Percentiles rank a stretch among this genome's conserved stretches.
Evolutionary conservation across 2,329 filamentous ascomycete genomes (phyloP).

Genomic region (Neonectria hederae): DNA sequence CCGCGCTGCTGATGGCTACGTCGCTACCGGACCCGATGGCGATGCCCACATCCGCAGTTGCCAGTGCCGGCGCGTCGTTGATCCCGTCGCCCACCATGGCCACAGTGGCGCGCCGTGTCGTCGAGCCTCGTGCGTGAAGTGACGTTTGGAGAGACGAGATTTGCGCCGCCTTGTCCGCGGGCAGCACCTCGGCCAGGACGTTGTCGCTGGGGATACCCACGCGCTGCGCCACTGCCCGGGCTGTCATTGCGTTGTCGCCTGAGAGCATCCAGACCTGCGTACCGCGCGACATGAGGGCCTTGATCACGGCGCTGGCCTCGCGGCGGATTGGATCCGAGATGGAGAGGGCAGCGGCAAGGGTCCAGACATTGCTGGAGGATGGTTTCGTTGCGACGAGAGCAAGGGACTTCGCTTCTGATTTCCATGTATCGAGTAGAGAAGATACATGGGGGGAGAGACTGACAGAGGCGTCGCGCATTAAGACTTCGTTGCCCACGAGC

Average conservation of each 20-base stretch:
- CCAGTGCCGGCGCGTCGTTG: constrained; percentile 86
- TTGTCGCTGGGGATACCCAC: constrained; percentile 78
- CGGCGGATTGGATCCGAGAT: constrained; percentile 83
- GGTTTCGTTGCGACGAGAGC: constrained; percentile 63
- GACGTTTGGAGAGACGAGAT: constrained; percentile 70
- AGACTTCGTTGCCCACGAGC: constrained; percentile 76
- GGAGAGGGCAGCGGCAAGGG: constrained; percentile 73
- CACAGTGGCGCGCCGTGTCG: constrained; percentile 61
- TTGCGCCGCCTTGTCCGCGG: constrained; percentile 81
- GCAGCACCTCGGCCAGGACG: constrained; percentile 87
- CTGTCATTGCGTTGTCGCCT: constrained; percentile 89
- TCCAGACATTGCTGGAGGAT: constrained; percentile 48
- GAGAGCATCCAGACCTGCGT: constrained; percentile 92
- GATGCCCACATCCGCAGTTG: constrained; percentile 83
- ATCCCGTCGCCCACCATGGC: constrained; percentile 92
- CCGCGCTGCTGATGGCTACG: constrained; percentile 82
- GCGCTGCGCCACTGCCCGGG: constrained; percentile 77
- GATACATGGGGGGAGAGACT: constrained; percentile 48
- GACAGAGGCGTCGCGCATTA: constrained; percentile 66
- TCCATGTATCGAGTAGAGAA: constrained; percentile 63
- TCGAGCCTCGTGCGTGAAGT: constrained; percentile 49
- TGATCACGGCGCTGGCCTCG: constrained; percentile 73
- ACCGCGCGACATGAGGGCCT: constrained; percentile 69
- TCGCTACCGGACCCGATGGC: constrained; percentile 86
- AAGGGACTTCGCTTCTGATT: constrained; percentile 70